Percentiles rank a stretch among this genome's conserved stretches.
Evolutionary conservation across 2,329 filamentous ascomycete species (phyloP).

Genomic region (Knoxdaviesia proteae): DNA sequence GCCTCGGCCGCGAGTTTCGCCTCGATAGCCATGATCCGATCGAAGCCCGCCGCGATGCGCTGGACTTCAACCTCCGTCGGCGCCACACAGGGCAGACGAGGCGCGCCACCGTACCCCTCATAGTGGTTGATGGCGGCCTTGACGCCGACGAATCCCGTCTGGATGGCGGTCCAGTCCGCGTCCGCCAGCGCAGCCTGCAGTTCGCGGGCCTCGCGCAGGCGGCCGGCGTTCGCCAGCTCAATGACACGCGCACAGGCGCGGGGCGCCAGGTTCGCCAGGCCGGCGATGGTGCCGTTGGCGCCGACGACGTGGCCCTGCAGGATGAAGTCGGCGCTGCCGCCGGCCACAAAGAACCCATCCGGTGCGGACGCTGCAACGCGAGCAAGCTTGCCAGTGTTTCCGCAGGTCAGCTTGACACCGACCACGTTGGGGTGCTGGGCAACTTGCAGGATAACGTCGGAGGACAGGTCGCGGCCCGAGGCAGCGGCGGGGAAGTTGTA

Average conservation of each 20-base stretch:
- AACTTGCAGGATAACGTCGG: slow-evolving; percentile 31
- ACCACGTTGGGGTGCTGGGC: slow-evolving; percentile 35
- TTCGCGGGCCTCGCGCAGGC: slow-evolving; percentile 13
- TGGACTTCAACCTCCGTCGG: slow-evolving; percentile 14
- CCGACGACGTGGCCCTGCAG: slow-evolving; percentile 18
- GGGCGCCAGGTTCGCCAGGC: slow-evolving; percentile 18
- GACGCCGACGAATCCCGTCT: slow-evolving; percentile 26
- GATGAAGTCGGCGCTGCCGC: slow-evolving; percentile 21
- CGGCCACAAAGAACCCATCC: slow-evolving; percentile 17
- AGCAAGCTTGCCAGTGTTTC: slow-evolving; percentile 40
- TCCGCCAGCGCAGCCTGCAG: slow-evolving; percentile 21
- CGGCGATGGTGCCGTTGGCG: slow-evolving; percentile 19
- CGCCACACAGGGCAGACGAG: slow-evolving; percentile 16
- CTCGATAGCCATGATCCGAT: slow-evolving; percentile 13
- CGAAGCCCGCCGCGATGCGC: slow-evolving; percentile 15
- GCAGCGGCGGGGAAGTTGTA: slow-evolving; percentile 43
- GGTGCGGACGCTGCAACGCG: slow-evolving; percentile 18
- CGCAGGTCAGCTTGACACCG: slow-evolving; percentile 42
- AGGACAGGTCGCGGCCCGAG: slow-evolving; percentile 34
- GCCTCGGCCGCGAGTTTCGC: slow-evolving; percentile 3
- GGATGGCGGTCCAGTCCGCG: slow-evolving; percentile 24
- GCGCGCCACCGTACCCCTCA: slow-evolving; percentile 17
- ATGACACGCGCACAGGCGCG: slow-evolving; percentile 15
- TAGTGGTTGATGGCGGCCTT: slow-evolving; percentile 23
- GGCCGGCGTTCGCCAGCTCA: slow-evolving; percentile 13